Percentiles rank a stretch among this genome's conserved stretches.
Conservation (phyloP, 192 early-diverging fungal genomes). For the Cetraspora pellucida region DNA sequence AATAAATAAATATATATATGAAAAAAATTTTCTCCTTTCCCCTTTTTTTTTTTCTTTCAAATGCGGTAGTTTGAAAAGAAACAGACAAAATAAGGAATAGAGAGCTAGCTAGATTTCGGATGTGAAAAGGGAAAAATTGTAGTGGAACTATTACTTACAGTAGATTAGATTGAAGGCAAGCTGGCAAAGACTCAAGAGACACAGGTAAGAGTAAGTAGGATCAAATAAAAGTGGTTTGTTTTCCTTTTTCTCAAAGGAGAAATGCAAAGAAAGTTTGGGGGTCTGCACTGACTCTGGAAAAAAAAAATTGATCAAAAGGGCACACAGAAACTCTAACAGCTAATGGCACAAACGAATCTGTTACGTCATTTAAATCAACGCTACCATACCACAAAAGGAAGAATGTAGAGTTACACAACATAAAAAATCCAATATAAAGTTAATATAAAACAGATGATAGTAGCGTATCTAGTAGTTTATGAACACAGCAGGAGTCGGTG, state of each 20-base stretch:
- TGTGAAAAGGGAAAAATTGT: background rate
- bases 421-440: constrained; percentile 1
- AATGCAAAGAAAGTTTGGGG: constrained; percentile 27
- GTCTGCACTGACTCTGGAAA: constrained; percentile 3
- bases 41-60: background rate
- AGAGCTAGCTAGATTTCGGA: background rate
- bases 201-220: constrained; percentile 7
- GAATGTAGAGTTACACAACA: background rate
- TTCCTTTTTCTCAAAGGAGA: constrained; percentile 9
- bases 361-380: too few relatives aligned
- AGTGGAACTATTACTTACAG: background rate
- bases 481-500: background rate
- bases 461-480: background rate
- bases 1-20: too few relatives aligned
- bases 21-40: too few relatives aligned
- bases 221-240: constrained; percentile 10
- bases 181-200: background rate
- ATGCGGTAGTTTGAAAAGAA: background rate
- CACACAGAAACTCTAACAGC: constrained; percentile 16
- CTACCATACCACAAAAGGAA: constrained; percentile 10
- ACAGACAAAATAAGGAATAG: background rate
- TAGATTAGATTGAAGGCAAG: background rate
- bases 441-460: background rate
- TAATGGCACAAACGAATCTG: too few relatives aligned
- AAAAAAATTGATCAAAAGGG: constrained; percentile 29